Evolutionary conservation across 169 alveolate species (phyloP).

Genomic region (Eimeria brunetti): DNA sequence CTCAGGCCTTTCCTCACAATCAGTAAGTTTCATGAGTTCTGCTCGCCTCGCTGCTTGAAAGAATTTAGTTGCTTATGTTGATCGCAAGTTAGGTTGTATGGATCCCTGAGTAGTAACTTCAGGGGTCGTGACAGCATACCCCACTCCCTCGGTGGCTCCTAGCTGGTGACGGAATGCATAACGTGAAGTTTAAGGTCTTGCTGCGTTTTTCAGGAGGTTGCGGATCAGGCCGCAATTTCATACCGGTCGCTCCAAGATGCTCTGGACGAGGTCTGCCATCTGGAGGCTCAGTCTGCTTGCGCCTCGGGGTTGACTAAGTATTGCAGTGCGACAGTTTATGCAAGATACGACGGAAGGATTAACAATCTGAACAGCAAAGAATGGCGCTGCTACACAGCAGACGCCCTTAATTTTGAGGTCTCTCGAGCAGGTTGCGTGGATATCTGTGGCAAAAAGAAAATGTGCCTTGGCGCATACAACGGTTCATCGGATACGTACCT

Average conservation of each 20-base stretch:
- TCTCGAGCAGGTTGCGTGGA: constrained; percentile 21
- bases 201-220: not conserved
- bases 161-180: not conserved
- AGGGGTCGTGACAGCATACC: not conserved
- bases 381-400: constrained; percentile 29
- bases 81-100: not conserved
- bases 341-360: not conserved
- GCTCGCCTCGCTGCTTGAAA: not conserved
- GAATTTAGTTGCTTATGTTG: too few relatives aligned
- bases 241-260: constrained; percentile 9
- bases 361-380: not conserved
- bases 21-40: not conserved
- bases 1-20: constrained; percentile 26
- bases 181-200: not conserved
- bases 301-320: not conserved
- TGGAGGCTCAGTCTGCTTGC: not conserved
- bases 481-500: not conserved
- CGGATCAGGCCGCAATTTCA: not conserved
- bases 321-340: not conserved
- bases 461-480: constrained; percentile 27
- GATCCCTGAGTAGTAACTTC: not conserved
- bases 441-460: constrained; percentile 9
- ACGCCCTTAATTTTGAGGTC: not conserved
- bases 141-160: not conserved
- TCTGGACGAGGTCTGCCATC: not conserved